Evolutionary conservation across 768 basidiomycete genomes (phyloP), one percentile per base, ranked within the genome.

Genomic region (Hemileccinum rubropunctum): DNA sequence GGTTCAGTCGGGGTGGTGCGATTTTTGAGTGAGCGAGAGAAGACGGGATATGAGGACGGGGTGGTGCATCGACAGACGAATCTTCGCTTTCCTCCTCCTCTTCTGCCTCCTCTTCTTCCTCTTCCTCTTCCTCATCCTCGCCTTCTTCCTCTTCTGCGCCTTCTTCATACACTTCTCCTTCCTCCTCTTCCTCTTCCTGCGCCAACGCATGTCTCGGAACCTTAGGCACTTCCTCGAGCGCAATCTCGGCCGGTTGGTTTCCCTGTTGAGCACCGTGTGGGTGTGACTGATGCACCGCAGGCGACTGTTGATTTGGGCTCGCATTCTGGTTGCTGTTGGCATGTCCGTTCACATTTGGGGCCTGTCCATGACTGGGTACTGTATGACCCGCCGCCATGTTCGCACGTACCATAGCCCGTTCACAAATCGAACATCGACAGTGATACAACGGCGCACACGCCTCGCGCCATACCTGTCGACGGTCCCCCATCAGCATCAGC

Each of bases 361-460:
- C 56, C 46, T 47, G 59, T 32, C 52, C 59, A 28, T 63, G 66
- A 41, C 54, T 57, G 12, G 70, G 69, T 5, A 69, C 65, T 27
- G 64, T 63, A 44, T 69, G 70, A 4, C 71, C 73, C 39, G 71
- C 66, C 20, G 68, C 69, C 26, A 75, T 71, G 50, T 79, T 81
- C 6, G 77, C 79, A 42, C 71, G 70, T 21, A 75, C 64, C 62
- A 80, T 76, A 8, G 87, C 81, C 21, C 88, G 80, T 54, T 86
- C 81, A 63, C 87, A 89, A 35, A 88, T 81, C n/a, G 74, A 72
- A 63, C 87, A 88, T 45, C 80, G 76, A 61, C 87, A 89, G 38
- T 84, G 81, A 61, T 83, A 89, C 37, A 89, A 56, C 0, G 85
- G 86, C 4, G 78, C 74, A 62, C 83, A 87, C 0, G 85, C 87